A percentile compares a stretch with the other conserved stretches of the same genome.
phyloP scores from a whole-genome alignment of 148 eudicot species.

The Oxyria digyna region DNA sequence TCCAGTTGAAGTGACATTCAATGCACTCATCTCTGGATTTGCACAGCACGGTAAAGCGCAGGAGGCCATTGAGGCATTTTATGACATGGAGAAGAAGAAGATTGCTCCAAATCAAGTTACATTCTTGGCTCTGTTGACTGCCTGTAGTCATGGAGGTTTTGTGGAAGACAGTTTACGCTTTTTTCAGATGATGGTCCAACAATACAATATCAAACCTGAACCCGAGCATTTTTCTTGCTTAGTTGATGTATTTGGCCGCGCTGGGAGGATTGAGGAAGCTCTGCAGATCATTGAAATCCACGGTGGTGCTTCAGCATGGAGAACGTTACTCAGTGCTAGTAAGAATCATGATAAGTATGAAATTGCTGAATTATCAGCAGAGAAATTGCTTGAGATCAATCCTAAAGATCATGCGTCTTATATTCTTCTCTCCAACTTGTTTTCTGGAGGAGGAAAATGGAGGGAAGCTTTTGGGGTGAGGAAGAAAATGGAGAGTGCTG shows the following conservation, averaged over 20 bases:
- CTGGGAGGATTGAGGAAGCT: slow-evolving; percentile 19
- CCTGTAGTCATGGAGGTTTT: slow-evolving; percentile 14
- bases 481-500: slow-evolving; percentile 9
- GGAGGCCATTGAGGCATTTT: slow-evolving; percentile 8
- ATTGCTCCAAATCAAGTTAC: slow-evolving; percentile 12
- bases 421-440: slow-evolving; percentile 11
- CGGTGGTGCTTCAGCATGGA: slow-evolving; percentile 9
- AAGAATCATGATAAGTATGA: slow-evolving; percentile 10
- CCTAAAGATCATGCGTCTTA: slow-evolving; percentile 9
- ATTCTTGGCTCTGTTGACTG: slow-evolving; percentile 14
- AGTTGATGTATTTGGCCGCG: slow-evolving; percentile 15
- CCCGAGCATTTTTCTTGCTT: slow-evolving; percentile 12
- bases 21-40: slow-evolving; percentile 12
- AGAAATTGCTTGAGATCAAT: slow-evolving; percentile 2
- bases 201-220: slow-evolving; percentile 9
- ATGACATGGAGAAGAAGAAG: slow-evolving; percentile 11
- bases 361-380: slow-evolving; percentile 10
- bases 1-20: slow-evolving; percentile 12
- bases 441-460: slow-evolving; percentile 14
- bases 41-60: slow-evolving; percentile 10
- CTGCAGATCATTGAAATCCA: slow-evolving; percentile 2
- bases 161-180: slow-evolving; percentile 4
- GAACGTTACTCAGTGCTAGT: slow-evolving; percentile 11
- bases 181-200: slow-evolving; percentile 5
- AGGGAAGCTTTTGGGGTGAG: slow-evolving; percentile 13